Evolutionary conservation across 306 rosid genomes (phyloP).

Genomic region (Pterocarpus macrocarpus): DNA sequence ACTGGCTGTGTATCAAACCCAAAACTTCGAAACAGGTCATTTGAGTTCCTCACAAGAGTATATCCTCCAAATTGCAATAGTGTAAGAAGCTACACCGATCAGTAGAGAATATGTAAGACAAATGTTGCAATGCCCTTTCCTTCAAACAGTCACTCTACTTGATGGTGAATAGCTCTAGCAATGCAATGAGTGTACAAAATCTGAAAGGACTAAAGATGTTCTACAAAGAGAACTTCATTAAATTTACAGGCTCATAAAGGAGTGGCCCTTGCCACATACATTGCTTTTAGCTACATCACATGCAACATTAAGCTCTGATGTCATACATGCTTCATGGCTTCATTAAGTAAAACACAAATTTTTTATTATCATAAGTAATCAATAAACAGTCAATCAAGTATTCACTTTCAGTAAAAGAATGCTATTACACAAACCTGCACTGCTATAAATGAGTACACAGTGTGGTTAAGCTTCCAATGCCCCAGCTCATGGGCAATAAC

Average conservation of each 20-base stretch:
- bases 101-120: slow-evolving; percentile 39
- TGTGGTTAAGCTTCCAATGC: slow-evolving; percentile 98
- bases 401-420: slow-evolving; percentile 37
- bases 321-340: slow-evolving; percentile 28
- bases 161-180: slow-evolving; percentile 30
- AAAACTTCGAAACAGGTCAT: slow-evolving; percentile 82
- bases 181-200: slow-evolving; percentile 5
- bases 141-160: slow-evolving; percentile 9
- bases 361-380: slow-evolving; percentile 13
- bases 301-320: slow-evolving; percentile 8
- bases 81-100: slow-evolving; percentile 76
- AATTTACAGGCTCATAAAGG: slow-evolving; percentile 11
- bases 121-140: slow-evolving; percentile 24
- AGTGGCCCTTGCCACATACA: slow-evolving; percentile 8
- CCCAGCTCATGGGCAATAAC: slow-evolving; percentile 98
- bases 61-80: slow-evolving; percentile 97
- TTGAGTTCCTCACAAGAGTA: slow-evolving; percentile 92
- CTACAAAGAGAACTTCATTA: not conserved
- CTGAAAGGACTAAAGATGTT: not conserved
- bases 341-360: slow-evolving; percentile 25
- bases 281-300: slow-evolving; percentile 10
- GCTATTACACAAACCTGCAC: slow-evolving; percentile 77
- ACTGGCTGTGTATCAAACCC: slow-evolving; percentile 98
- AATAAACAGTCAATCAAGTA: slow-evolving; percentile 16
- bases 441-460: slow-evolving; percentile 89